A percentile compares a stretch with the other conserved stretches of the same genome.
phyloP scores from a whole-genome alignment of 257 asterid genomes.

The Solanum neorickii region DNA sequence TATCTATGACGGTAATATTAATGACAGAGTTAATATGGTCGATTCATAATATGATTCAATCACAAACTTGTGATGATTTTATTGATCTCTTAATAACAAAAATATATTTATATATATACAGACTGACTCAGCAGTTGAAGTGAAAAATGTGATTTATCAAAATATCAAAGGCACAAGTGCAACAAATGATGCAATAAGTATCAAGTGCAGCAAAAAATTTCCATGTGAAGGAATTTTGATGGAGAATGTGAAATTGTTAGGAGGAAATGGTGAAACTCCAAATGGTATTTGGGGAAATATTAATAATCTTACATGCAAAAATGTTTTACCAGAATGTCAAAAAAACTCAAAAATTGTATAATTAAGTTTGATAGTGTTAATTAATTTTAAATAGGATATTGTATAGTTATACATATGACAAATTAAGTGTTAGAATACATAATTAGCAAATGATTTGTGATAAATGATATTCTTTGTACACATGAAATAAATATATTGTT shows the following conservation, averaged over 20 bases:
- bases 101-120: background rate
- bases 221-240: slow-evolving; percentile 42
- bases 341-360: background rate
- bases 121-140: slow-evolving; percentile 37
- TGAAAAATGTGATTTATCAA: slow-evolving; percentile 39
- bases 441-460: background rate
- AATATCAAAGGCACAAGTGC: slow-evolving; percentile 53
- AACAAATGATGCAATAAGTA: slow-evolving; percentile 37
- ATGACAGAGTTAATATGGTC: too few relatives aligned
- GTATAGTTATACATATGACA: background rate
- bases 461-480: background rate
- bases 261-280: background rate
- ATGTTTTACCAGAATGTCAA: background rate
- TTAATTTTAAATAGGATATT: background rate
- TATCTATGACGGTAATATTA: too few relatives aligned
- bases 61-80: too few relatives aligned
- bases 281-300: background rate
- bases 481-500: background rate
- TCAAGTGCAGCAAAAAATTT: slow-evolving; percentile 41
- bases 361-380: background rate
- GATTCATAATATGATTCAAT: too few relatives aligned
- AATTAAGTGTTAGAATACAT: background rate
- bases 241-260: slow-evolving; percentile 27
- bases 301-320: background rate
- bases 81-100: too few relatives aligned